A percentile compares a stretch with the other conserved stretches of the same genome.
These are phyloP conservation scores for Xylaria flabelliformis DNA, from an alignment of 495 filamentous ascomycete species.

Conservation along the genomic window DNA sequence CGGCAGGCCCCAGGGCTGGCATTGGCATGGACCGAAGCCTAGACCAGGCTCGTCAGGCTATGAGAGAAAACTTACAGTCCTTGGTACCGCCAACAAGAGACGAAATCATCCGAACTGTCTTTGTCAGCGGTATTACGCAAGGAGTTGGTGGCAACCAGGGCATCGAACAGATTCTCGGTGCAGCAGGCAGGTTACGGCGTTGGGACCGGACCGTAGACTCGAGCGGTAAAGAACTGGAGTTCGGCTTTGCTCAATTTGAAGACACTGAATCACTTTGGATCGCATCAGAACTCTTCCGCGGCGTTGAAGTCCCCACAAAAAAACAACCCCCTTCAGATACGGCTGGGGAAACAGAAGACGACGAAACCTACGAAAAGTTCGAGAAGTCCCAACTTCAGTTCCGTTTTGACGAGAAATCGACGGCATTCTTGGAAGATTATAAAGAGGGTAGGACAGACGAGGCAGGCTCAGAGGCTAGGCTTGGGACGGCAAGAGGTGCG, in stretches of 20 bases:
- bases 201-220: constrained; percentile 75
- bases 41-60: constrained; percentile 71
- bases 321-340: constrained; percentile 62
- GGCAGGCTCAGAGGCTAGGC: constrained; percentile 67
- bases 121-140: constrained; percentile 84
- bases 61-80: constrained; percentile 77
- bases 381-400: constrained; percentile 77
- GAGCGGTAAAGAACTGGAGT: constrained; percentile 73
- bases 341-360: constrained; percentile 41
- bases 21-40: constrained; percentile 68
- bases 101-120: constrained; percentile 89
- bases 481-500: constrained; percentile 67
- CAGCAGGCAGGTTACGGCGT: constrained; percentile 77
- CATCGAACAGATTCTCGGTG: constrained; percentile 79
- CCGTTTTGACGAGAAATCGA: constrained; percentile 79
- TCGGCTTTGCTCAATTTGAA: constrained; percentile 97
- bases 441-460: constrained; percentile 69
- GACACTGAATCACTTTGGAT: constrained; percentile 87
- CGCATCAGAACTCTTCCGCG: constrained; percentile 84
- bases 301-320: constrained; percentile 84
- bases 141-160: constrained; percentile 79
- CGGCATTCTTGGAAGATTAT: constrained; percentile 82
- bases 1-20: constrained; percentile 65
- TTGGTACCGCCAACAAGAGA: constrained; percentile 86
- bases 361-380: constrained; percentile 61